Percentiles rank a stretch among this genome's conserved stretches.
Evolutionary conservation across 108 stramenopile genomes (phyloP).

Genomic region (Discostella pseudostelligera): DNA sequence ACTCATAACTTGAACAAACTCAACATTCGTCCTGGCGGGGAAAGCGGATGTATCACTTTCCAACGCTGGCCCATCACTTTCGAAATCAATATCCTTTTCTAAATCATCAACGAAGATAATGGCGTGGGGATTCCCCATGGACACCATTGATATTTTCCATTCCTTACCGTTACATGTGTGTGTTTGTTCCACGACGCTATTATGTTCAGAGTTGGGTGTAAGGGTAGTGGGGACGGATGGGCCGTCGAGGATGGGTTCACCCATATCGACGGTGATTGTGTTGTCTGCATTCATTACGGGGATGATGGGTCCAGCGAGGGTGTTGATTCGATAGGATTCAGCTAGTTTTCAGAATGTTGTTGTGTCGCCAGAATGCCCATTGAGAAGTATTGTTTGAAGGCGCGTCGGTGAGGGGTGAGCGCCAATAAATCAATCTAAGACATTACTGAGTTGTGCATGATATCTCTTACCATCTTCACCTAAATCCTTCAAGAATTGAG

Average conservation of each 20-base stretch:
- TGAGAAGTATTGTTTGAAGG: constrained; percentile 10
- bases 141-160: constrained; percentile 89
- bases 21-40: constrained; percentile 95
- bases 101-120: constrained; percentile 92
- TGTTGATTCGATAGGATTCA: constrained; percentile 84
- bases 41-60: constrained; percentile 81
- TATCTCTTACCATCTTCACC: constrained; percentile 69
- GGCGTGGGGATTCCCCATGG: constrained; percentile 98
- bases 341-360: constrained; percentile 28
- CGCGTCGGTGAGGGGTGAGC: background rate
- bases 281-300: constrained; percentile 92
- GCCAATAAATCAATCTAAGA: background rate
- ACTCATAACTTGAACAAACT: constrained; percentile 92
- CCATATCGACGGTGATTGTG: constrained; percentile 97
- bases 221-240: constrained; percentile 90
- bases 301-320: constrained; percentile 90
- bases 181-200: constrained; percentile 84
- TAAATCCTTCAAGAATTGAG: constrained; percentile 89
- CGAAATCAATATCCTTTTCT: constrained; percentile 88
- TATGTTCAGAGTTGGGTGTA: constrained; percentile 67
- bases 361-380: constrained; percentile 11
- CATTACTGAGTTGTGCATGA: no score
- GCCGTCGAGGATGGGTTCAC: constrained; percentile 82
- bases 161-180: constrained; percentile 79
- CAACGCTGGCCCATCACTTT: constrained; percentile 84